These are phyloP conservation scores for Termitomyces sp. DNA, from an alignment of 768 basidiomycete species.

Conservation along the genomic window DNA sequence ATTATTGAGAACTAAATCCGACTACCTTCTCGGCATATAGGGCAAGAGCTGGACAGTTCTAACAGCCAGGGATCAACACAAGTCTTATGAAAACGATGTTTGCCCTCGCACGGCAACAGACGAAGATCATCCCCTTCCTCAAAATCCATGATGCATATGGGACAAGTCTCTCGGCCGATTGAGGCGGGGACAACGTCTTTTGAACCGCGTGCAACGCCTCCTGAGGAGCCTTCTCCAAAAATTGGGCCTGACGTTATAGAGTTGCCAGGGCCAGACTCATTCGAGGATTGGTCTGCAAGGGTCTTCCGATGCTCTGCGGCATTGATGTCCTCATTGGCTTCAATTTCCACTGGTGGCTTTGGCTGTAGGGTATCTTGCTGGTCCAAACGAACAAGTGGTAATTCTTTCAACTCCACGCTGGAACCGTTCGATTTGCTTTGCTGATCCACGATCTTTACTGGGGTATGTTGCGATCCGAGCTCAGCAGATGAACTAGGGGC, in stretches of 20 bases:
- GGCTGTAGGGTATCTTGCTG: not conserved
- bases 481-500: not conserved
- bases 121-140: slow-evolving; percentile 91
- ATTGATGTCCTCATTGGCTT: not conserved
- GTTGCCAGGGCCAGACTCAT: not conserved
- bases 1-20: not conserved
- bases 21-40: slow-evolving; percentile 86
- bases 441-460: slow-evolving; percentile 22
- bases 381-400: slow-evolving; percentile 10
- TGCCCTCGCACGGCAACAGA: slow-evolving; percentile 85
- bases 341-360: not conserved
- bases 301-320: not conserved
- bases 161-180: slow-evolving; percentile 83
- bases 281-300: not conserved
- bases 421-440: slow-evolving; percentile 2
- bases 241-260: not conserved
- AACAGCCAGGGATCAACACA: slow-evolving; percentile 95
- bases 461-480: not conserved
- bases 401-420: slow-evolving; percentile 11
- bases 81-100: slow-evolving; percentile 83
- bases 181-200: slow-evolving; percentile 51
- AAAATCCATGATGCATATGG: slow-evolving; percentile 93
- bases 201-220: slow-evolving; percentile 7
- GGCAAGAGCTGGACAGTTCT: slow-evolving; percentile 85
- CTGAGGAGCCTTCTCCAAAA: slow-evolving; percentile 17